These are phyloP conservation scores for Penicillium manginii DNA, from an alignment of 495 filamentous ascomycete species.

Conservation along the genomic window DNA sequence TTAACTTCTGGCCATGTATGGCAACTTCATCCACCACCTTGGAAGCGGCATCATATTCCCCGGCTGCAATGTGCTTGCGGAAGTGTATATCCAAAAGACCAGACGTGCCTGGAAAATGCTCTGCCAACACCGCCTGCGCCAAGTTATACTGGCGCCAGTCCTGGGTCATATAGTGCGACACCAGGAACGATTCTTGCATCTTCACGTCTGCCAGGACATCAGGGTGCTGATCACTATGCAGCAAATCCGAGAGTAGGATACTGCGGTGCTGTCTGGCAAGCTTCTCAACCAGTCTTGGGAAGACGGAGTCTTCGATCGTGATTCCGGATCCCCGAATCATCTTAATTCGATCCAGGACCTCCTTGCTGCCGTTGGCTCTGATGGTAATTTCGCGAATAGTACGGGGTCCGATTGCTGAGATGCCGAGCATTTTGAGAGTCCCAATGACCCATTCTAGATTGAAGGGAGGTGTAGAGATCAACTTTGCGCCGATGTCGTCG, in stretches of 20 bases:
- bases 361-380: slow-evolving; percentile 56
- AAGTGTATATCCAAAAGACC: slow-evolving; percentile 47
- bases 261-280: slow-evolving; percentile 58
- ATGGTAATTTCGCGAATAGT: slow-evolving; percentile 72
- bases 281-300: slow-evolving; percentile 59
- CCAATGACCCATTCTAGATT: slow-evolving; percentile 66
- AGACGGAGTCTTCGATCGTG: slow-evolving; percentile 59
- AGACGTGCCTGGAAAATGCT: slow-evolving; percentile 31
- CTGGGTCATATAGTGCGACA: slow-evolving; percentile 48
- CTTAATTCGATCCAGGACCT: slow-evolving; percentile 57
- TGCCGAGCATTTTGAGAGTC: slow-evolving; percentile 64
- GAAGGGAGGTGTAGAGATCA: slow-evolving; percentile 72
- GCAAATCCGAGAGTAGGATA: slow-evolving; percentile 59
- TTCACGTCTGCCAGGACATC: slow-evolving; percentile 68
- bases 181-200: slow-evolving; percentile 60
- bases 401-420: slow-evolving; percentile 69
- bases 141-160: slow-evolving; percentile 58
- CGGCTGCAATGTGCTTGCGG: slow-evolving; percentile 44
- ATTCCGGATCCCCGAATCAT: slow-evolving; percentile 62
- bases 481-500: slow-evolving; percentile 68
- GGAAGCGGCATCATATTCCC: slow-evolving; percentile 37
- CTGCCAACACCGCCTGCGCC: slow-evolving; percentile 53
- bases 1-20: slow-evolving; percentile 29
- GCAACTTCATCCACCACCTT: slow-evolving; percentile 43
- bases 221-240: slow-evolving; percentile 75